Evolutionary conservation across 768 basidiomycete genomes (phyloP).

Genomic region (Hygrocybe punicea): DNA sequence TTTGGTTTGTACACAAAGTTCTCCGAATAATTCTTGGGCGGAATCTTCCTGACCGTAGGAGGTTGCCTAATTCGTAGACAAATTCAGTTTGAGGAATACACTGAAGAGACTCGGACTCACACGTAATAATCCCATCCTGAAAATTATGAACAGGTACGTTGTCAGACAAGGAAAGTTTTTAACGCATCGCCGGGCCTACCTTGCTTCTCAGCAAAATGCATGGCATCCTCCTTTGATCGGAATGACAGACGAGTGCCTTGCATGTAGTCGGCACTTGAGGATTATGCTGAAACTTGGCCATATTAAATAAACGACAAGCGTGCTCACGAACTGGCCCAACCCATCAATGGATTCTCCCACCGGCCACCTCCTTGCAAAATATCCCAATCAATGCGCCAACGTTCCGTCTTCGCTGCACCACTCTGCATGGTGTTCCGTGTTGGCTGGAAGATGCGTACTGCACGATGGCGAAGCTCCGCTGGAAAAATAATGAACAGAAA

Average conservation of each 20-base stretch:
- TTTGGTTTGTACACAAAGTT: slow-evolving; percentile 83
- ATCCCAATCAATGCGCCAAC: slow-evolving; percentile 96
- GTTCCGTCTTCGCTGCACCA: slow-evolving; percentile 75
- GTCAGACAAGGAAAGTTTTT: slow-evolving; percentile 11
- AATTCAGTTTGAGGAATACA: slow-evolving; percentile 1
- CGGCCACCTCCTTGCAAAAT: slow-evolving; percentile 82
- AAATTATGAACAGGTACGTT: neutral
- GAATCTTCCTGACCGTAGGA: slow-evolving; percentile 60
- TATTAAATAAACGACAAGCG: neutral
- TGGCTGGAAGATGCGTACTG: slow-evolving; percentile 89
- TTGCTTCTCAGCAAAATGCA: slow-evolving; percentile 97
- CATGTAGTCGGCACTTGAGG: slow-evolving; percentile 85
- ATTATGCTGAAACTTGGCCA: neutral
- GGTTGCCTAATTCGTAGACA: slow-evolving; percentile 47
- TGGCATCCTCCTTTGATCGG: slow-evolving; percentile 82
- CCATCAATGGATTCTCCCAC: slow-evolving; percentile 99
- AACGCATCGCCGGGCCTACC: slow-evolving; percentile 43
- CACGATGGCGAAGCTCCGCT: slow-evolving; percentile 84
- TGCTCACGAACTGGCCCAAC: slow-evolving; percentile 89
- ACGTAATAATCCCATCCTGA: slow-evolving; percentile 92
- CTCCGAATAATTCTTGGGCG: slow-evolving; percentile 86
- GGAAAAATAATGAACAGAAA: slow-evolving; percentile 1
- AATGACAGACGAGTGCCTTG: slow-evolving; percentile 85
- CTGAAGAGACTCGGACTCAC: slow-evolving; percentile 51
- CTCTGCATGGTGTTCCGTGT: slow-evolving; percentile 95